These are phyloP conservation scores for Phialophora expanda DNA, from an alignment of 2,329 filamentous ascomycete species.

Conservation along the genomic window DNA sequence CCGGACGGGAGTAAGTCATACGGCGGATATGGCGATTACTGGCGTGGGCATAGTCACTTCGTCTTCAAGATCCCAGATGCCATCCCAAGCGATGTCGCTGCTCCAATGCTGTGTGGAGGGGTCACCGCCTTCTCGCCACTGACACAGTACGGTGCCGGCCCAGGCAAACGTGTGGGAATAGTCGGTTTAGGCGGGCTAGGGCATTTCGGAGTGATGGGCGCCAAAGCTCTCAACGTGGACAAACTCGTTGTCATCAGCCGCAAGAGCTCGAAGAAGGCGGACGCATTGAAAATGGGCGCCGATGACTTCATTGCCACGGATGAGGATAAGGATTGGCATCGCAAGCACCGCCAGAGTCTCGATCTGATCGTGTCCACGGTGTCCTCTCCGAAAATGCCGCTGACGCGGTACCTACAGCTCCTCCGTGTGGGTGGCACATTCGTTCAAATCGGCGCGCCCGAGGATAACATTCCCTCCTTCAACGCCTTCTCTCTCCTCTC, in stretches of 20 bases:
- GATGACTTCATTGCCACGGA: slow-evolving; percentile 63
- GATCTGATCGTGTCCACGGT: slow-evolving; percentile 65
- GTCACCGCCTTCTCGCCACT: slow-evolving; percentile 76
- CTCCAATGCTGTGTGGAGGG: slow-evolving; percentile 78
- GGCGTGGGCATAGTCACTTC: slow-evolving; percentile 56
- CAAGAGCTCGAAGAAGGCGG: slow-evolving; percentile 56
- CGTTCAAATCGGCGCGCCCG: slow-evolving; percentile 71
- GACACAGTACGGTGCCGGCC: slow-evolving; percentile 68
- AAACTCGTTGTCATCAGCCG: slow-evolving; percentile 64
- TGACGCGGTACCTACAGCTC: slow-evolving; percentile 65
- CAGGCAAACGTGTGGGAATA: slow-evolving; percentile 73
- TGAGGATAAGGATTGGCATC: slow-evolving; percentile 61
- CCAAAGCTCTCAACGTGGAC: slow-evolving; percentile 72
- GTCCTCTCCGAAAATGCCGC: slow-evolving; percentile 65
- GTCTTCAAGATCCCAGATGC: slow-evolving; percentile 56
- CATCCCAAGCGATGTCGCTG: slow-evolving; percentile 57
- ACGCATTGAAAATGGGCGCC: slow-evolving; percentile 61
- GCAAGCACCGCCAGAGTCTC: slow-evolving; percentile 55
- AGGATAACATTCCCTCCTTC: slow-evolving; percentile 62
- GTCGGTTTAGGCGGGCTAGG: slow-evolving; percentile 75
- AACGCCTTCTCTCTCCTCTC: slow-evolving; percentile 64
- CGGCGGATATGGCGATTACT: slow-evolving; percentile 67
- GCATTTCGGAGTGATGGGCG: slow-evolving; percentile 74
- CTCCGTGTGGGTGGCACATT: slow-evolving; percentile 66
- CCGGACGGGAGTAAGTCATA: slow-evolving; percentile 67